phyloP scores from a whole-genome alignment of 208 protist genomes.

The Blastocrithidia nonstop region DNA sequence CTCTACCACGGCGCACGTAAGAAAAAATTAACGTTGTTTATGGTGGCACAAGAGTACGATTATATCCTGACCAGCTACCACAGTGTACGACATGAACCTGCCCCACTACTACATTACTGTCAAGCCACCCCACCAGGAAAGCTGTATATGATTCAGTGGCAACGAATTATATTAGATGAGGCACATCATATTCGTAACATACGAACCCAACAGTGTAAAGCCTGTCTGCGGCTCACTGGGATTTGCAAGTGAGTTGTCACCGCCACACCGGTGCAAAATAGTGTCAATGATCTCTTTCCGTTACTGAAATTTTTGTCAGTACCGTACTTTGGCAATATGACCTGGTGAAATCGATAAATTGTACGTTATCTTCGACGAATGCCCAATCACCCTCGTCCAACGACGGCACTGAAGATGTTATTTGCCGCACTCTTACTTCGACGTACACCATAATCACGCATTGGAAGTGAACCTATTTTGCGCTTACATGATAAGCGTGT shows the following conservation, averaged over 20 bases:
- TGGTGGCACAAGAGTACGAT: conserved; percentile 54
- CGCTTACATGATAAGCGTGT: conserved; percentile 22
- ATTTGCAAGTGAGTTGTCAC: conserved; percentile 41
- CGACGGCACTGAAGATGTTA: conserved; percentile 30
- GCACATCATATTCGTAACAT: conserved; percentile 75
- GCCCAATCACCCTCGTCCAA: conserved; percentile 20
- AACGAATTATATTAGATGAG: conserved; percentile 83
- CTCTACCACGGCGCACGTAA: conserved; percentile 51
- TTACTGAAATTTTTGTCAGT: conserved; percentile 51
- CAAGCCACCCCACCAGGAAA: conserved; percentile 8
- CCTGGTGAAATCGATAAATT: conserved; percentile 61
- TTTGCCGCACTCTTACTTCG: conserved; percentile 40
- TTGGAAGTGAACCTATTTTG: conserved; percentile 28
- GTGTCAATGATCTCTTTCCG: conserved; percentile 51
- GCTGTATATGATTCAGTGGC: conserved; percentile 68
- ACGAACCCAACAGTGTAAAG: conserved; percentile 21
- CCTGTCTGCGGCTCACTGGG: conserved; percentile 26
- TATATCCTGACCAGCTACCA: conserved; percentile 73
- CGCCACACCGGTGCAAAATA: conserved; percentile 45
- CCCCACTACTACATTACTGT: not conserved
- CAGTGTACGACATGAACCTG: conserved; percentile 23
- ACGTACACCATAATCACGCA: conserved; percentile 27
- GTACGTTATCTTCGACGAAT: conserved; percentile 29
- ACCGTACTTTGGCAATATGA: conserved; percentile 31
- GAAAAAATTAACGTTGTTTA: conserved; percentile 13